These are phyloP conservation scores for Podaxis carcinomalis DNA, from an alignment of 768 basidiomycete species.

Conservation along the genomic window DNA sequence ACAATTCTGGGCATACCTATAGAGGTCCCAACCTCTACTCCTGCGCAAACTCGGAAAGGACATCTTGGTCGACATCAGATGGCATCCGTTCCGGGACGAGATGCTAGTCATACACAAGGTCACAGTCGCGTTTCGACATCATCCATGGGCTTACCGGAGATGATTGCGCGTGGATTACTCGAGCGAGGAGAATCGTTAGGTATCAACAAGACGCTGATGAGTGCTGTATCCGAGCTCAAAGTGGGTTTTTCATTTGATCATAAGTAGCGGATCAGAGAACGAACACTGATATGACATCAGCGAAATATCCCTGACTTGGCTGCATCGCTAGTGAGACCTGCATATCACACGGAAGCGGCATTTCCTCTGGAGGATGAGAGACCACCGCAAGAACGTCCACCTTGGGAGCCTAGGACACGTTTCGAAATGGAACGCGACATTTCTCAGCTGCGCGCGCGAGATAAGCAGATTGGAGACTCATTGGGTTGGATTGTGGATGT, in stretches of 20 bases:
- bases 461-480: constrained; percentile 64
- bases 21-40: constrained; percentile 49
- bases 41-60: constrained; percentile 6
- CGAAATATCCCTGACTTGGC: constrained; percentile 85
- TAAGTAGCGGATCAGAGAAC: background rate
- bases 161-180: constrained; percentile 65
- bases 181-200: constrained; percentile 77
- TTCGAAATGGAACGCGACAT: constrained; percentile 70
- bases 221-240: constrained; percentile 72
- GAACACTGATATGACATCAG: constrained; percentile 32
- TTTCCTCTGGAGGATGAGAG: constrained; percentile 66
- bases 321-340: constrained; percentile 58
- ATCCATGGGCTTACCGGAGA: constrained; percentile 60
- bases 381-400: constrained; percentile 50
- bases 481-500: constrained; percentile 73
- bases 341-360: constrained; percentile 40
- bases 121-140: constrained; percentile 38
- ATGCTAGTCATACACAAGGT: constrained; percentile 13
- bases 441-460: constrained; percentile 45
- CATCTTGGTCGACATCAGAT: constrained; percentile 18
- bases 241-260: constrained; percentile 35
- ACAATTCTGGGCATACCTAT: constrained; percentile 69
- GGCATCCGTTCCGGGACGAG: constrained; percentile 14
- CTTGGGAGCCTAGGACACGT: constrained; percentile 68
- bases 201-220: constrained; percentile 82